phyloP scores from a whole-genome alignment of 2,329 filamentous ascomycete species.

The Verticillium klebahnii region DNA sequence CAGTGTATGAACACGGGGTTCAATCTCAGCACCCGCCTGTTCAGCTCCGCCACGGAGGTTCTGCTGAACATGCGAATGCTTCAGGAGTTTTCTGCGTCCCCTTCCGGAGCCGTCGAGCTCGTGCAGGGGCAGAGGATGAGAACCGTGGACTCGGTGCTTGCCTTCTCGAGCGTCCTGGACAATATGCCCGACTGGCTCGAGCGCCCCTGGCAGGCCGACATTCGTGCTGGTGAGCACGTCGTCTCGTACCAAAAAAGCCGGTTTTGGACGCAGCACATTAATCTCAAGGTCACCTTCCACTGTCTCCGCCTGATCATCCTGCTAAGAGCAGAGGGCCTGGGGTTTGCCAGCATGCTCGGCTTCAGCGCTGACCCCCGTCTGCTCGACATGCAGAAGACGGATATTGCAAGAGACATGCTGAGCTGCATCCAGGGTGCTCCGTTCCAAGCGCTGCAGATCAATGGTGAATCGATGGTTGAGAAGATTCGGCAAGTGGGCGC shows the following conservation, averaged over 20 bases:
- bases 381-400: constrained; percentile 25
- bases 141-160: constrained; percentile 16
- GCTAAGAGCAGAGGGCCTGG: neutral
- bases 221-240: accelerated
- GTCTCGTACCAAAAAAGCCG: neutral
- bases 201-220: neutral
- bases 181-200: constrained; percentile 3
- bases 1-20: constrained; percentile 2
- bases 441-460: constrained; percentile 35
- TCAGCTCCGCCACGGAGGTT: constrained; percentile 5
- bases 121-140: constrained; percentile 5
- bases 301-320: constrained; percentile 35
- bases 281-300: constrained; percentile 34
- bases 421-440: constrained; percentile 33
- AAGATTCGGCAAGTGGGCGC: constrained; percentile 34
- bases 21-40: constrained; percentile 4
- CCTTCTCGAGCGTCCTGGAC: constrained; percentile 14
- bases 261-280: constrained; percentile 34
- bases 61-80: constrained; percentile 6
- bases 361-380: neutral
- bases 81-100: neutral
- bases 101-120: neutral
- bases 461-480: constrained; percentile 35
- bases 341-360: neutral
- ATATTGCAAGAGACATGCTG: constrained; percentile 38